phyloP scores from a whole-genome alignment of 2,329 filamentous ascomycete species.

The Monilinia fructicola region DNA sequence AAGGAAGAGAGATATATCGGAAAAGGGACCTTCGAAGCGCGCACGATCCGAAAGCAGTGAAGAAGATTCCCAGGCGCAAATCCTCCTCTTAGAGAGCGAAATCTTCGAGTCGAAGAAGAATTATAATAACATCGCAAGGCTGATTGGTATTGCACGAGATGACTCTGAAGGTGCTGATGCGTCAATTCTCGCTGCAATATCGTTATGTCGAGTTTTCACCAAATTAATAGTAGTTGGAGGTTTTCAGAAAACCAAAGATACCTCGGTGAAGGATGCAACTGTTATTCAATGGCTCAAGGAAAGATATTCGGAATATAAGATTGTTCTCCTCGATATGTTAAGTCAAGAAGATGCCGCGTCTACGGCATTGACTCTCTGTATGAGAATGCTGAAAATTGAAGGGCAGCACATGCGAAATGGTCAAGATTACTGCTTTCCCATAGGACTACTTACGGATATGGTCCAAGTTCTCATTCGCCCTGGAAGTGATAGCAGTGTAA shows the following conservation, averaged over 20 bases:
- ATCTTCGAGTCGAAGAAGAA: conserved; percentile 84
- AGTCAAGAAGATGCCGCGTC: conserved; percentile 61
- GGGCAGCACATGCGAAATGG: conserved; percentile 60
- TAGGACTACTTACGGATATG: conserved; percentile 63
- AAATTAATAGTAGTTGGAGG: conserved; percentile 73
- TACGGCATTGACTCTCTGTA: conserved; percentile 73
- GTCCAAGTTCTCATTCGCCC: conserved; percentile 61
- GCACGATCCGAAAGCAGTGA: conserved; percentile 46
- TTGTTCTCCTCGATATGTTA: conserved; percentile 61
- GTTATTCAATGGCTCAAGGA: conserved; percentile 78
- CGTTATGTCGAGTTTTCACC: conserved; percentile 83
- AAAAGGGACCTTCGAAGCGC: conserved; percentile 48
- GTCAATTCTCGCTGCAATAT: conserved; percentile 69
- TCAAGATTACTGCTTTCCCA: conserved; percentile 68
- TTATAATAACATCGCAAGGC: conserved; percentile 82
- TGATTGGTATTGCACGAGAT: conserved; percentile 61
- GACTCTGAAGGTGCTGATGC: conserved; percentile 53
- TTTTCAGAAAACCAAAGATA: conserved; percentile 62
- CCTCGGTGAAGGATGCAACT: conserved; percentile 70
- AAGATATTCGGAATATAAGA: conserved; percentile 69
- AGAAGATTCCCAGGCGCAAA: conserved; percentile 60
- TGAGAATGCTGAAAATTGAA: conserved; percentile 83
- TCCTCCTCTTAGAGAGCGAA: conserved; percentile 73
- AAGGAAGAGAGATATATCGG: conserved; percentile 53
- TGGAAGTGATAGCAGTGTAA: conserved; percentile 57